Base-by-base conservation (phyloP, 495 filamentous ascomycete species). In the Talaromyces ruber region DNA sequence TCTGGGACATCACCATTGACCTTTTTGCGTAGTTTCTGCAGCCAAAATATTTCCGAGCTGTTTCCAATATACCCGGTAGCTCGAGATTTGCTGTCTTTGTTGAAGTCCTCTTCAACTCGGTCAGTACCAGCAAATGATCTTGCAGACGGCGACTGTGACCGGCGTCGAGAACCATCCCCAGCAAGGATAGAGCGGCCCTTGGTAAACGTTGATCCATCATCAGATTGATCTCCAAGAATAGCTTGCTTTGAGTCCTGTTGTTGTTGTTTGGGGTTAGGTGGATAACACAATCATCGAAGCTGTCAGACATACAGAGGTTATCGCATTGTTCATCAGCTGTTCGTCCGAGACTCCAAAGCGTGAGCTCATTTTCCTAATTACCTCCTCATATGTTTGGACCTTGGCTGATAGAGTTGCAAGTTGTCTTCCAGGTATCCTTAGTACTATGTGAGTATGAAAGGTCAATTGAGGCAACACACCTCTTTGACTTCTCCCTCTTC, bases 41-140 rank as follows among this genome's bases (percentile, higher is more conserved):
- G 72, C 86, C 86, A 88, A 43, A 71, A 71, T 9, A 85, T 77
- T 58, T 85, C 82, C 0, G 85, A 88, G 53, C 79, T 83, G 61
- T 82, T 84, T 21, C 86, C 86, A 60, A 86, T 74, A 64, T 81
- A 87, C 0, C 84, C 82, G 14, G 78, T 83, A 14, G 76, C 74
- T 8, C 74, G 69, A 9, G 75, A 68, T 14, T 67, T 68, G 34
- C 81, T 77, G 59, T 77, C 81, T 28, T 72, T 75, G 64, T 84
- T 84, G 32, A 81, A 79, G 60, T 88, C 86, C 66, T 87, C 81
- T 21, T 82, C 73, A 16, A 85, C 77, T 24, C 77, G 74, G 62
- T 86, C 86, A 22, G 81, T 60, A 3, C 77, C 76, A 32, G 79
- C 77, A 7, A 75, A 75, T 22, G 82, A 84, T 22, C 77, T 78